Conservation (phyloP, 108 stramenopile genomes). For the Fragilaria crotonensis region DNA sequence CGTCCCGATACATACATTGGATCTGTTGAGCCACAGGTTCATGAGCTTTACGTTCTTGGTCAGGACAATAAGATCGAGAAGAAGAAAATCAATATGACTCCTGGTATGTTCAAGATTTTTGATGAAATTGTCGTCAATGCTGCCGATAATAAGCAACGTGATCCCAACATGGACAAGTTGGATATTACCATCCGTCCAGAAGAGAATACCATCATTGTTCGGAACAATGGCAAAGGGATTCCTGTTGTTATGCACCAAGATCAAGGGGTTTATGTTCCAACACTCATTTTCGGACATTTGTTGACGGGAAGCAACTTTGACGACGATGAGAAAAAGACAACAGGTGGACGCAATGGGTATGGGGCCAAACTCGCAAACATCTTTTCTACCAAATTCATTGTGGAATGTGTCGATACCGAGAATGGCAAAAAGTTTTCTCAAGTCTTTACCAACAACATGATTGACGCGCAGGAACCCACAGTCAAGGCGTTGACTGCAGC, state of each 20-base stretch:
- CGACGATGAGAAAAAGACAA: conserved; percentile 88
- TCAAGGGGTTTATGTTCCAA: conserved; percentile 84
- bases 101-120: conserved; percentile 72
- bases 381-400: conserved; percentile 63
- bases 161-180: conserved; percentile 49
- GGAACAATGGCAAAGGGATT: conserved; percentile 74
- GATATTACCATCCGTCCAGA: conserved; percentile 70
- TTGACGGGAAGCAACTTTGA: conserved; percentile 98
- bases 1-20: too few species aligned
- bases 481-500: conserved; percentile 15
- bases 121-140: conserved; percentile 96
- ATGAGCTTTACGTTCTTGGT: too few species aligned
- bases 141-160: conserved; percentile 79
- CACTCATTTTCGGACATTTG: conserved; percentile 97
- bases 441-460: conserved; percentile 79
- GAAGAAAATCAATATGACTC: not conserved
- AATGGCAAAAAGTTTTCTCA: conserved; percentile 41
- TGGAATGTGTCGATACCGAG: conserved; percentile 63
- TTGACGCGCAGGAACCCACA: conserved; percentile 33
- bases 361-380: conserved; percentile 90
- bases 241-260: conserved; percentile 40
- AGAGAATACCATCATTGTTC: conserved; percentile 45
- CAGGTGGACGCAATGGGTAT: conserved; percentile 87
- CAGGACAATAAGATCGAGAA: not conserved
- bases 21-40: too few species aligned